Base-by-base conservation (phyloP, 441 rosid genomes). In the Pelargonium australe region DNA sequence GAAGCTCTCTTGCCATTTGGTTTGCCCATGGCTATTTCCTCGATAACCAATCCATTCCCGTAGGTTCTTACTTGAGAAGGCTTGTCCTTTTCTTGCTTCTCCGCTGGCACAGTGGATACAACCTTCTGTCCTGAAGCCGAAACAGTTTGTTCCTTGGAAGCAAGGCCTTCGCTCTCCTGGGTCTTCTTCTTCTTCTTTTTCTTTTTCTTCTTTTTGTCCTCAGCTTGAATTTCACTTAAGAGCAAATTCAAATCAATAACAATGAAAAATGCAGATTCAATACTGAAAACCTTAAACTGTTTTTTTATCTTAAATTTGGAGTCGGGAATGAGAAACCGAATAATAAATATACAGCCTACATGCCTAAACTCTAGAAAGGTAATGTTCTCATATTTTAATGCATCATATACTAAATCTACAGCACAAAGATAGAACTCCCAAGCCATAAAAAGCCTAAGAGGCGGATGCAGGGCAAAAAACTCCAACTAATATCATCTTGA, bases 1-100 rank as follows among this genome's bases (percentile, higher is more conserved):
- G 84, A 76, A 72, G 99, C 99, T 76, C 79, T 87, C 84, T 82
- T 92, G 69, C 89, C 96, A 73, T 89, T 85, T 14, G 99, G 97
- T 79, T 82, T 86, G 73, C 99, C 95, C 89, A 95, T 86, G 65
- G 73, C 77, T 66, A 95, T 45, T 79, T 92, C 96, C 82, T 95
- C 90, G 53, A 95, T 84, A 64, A 86, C 82, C 75, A 95, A 82
- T 57, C 99, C 99, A 74, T 92, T 90, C 2, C 92, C 73, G 70
- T 82, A 89, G 65, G 88, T 85, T 77, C 96, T 84, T 71, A 72
- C 79, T 68, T 85, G 87, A 55, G 91, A 85, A 66, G 94, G 69
- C 73, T 87, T 89, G 70, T 72, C 69, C 45, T 77, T 73, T 65
- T 73, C 65, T 76, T 80, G 71, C 23, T 79, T 77, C 45, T 76